Evolutionary conservation across 306 rosid genomes (phyloP).

Genomic region (Prunus mira): DNA sequence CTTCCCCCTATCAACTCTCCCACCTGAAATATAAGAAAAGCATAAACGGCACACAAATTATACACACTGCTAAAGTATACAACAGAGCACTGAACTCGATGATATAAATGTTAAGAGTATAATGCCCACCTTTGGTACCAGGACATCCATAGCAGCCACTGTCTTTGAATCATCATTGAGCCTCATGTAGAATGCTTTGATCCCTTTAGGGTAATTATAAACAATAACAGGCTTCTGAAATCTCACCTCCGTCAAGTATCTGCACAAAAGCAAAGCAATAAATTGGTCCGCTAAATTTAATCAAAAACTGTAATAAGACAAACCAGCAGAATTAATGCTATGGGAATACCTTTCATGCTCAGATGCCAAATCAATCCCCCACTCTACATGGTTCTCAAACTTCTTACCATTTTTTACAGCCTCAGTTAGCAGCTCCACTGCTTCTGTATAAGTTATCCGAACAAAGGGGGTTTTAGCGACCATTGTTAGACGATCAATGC

Average conservation of each 20-base stretch:
- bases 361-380: slow-evolving; percentile 95
- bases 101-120: background rate
- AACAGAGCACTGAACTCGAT: background rate
- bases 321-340: background rate
- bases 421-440: slow-evolving; percentile 71
- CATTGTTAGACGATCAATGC: slow-evolving; percentile 75
- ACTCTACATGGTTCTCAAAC: slow-evolving; percentile 91
- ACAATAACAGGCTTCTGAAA: slow-evolving; percentile 93
- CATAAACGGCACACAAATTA: background rate
- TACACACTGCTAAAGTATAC: background rate
- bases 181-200: slow-evolving; percentile 98
- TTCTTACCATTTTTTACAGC: slow-evolving; percentile 74
- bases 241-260: slow-evolving; percentile 82
- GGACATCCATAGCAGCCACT: slow-evolving; percentile 99
- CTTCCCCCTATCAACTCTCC: slow-evolving; percentile 96
- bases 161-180: slow-evolving; percentile 85
- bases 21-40: slow-evolving; percentile 50
- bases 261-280: slow-evolving; percentile 32
- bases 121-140: slow-evolving; percentile 78
- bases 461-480: slow-evolving; percentile 79
- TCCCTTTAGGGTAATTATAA: slow-evolving; percentile 85
- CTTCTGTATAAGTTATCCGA: slow-evolving; percentile 78
- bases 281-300: slow-evolving; percentile 18
- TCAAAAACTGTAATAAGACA: slow-evolving; percentile 4
- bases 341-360: slow-evolving; percentile 81